Evolutionary conservation across 1,284 basidiomycete genomes (phyloP).

Genomic region (Moniliella sp.): DNA sequence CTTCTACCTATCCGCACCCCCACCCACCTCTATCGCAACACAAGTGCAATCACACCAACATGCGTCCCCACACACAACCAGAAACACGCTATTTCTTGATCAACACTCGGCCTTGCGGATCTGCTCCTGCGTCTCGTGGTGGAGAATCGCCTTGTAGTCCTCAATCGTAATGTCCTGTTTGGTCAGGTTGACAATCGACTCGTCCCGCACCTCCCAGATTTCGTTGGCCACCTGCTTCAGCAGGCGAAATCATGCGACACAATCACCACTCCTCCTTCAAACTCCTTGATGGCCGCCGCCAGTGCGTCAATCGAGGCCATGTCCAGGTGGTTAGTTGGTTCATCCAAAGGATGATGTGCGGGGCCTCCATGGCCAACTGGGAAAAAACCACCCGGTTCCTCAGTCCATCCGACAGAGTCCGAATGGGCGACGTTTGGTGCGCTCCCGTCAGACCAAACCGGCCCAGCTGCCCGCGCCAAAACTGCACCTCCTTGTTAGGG

Average conservation of each 20-base stretch:
- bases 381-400: constrained; percentile 78
- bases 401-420: constrained; percentile 73
- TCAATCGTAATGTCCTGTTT: constrained; percentile 45
- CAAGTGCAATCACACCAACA: too few species aligned
- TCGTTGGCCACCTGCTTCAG: constrained; percentile 45
- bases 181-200: constrained; percentile 62
- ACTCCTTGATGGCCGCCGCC: constrained; percentile 80
- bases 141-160: constrained; percentile 29
- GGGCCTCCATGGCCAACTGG: constrained; percentile 44
- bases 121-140: too few species aligned
- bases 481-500: constrained; percentile 80
- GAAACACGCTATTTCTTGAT: too few species aligned
- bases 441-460: constrained; percentile 81
- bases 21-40: too few species aligned
- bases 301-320: constrained; percentile 90
- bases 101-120: too few species aligned
- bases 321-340: constrained; percentile 68
- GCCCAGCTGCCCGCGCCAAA: constrained; percentile 80
- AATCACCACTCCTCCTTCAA: constrained; percentile 71
- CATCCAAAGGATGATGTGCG: constrained; percentile 36
- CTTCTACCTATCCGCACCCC: too few species aligned
- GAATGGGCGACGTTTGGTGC: constrained; percentile 82
- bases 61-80: too few species aligned
- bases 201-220: constrained; percentile 70
- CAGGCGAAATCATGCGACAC: constrained; percentile 24